Conservation (phyloP, 495 filamentous ascomycete genomes). For the Penicillium waksmanii region DNA sequence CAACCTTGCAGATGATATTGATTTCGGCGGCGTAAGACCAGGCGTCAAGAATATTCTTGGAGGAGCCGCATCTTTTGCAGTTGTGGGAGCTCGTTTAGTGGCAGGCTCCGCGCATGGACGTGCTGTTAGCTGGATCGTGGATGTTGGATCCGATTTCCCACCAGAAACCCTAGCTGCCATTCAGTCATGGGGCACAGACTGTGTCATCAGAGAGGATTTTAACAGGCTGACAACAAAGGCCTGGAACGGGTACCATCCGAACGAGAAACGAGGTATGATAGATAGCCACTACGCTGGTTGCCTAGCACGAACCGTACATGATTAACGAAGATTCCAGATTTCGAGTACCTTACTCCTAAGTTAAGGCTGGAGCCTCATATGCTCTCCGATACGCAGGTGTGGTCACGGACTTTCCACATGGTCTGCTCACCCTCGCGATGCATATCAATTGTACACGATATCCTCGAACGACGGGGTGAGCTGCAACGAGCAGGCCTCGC, state of each 20-base stretch:
- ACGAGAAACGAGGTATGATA: constrained; percentile 58
- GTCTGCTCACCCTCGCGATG: constrained; percentile 83
- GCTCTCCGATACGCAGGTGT: constrained; percentile 61
- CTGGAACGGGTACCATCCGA: constrained; percentile 81
- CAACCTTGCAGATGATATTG: constrained; percentile 77
- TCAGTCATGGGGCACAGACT: constrained; percentile 71
- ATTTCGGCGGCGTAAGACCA: constrained; percentile 61
- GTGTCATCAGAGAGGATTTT: constrained; percentile 66
- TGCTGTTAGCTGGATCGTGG: constrained; percentile 88
- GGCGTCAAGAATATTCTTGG: constrained; percentile 74
- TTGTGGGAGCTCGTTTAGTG: constrained; percentile 86
- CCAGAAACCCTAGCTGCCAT: constrained; percentile 62
- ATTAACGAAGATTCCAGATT: constrained; percentile 59
- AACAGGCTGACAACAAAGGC: constrained; percentile 80
- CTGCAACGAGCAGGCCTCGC: constrained; percentile 33
- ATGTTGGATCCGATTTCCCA: constrained; percentile 87
- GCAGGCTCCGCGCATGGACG: constrained; percentile 50
- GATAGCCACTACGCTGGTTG: constrained; percentile 7
- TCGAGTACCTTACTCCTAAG: constrained; percentile 88
- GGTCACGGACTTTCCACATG: constrained; percentile 80
- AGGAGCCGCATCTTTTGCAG: constrained; percentile 83
- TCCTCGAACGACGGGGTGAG: constrained; percentile 54
- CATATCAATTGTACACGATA: constrained; percentile 66
- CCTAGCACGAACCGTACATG: constrained; percentile 7
- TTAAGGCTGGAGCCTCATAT: constrained; percentile 68